Evolutionary conservation across 2,329 filamentous ascomycete species (phyloP).

Genomic region (Venturiaceae sp.): DNA sequence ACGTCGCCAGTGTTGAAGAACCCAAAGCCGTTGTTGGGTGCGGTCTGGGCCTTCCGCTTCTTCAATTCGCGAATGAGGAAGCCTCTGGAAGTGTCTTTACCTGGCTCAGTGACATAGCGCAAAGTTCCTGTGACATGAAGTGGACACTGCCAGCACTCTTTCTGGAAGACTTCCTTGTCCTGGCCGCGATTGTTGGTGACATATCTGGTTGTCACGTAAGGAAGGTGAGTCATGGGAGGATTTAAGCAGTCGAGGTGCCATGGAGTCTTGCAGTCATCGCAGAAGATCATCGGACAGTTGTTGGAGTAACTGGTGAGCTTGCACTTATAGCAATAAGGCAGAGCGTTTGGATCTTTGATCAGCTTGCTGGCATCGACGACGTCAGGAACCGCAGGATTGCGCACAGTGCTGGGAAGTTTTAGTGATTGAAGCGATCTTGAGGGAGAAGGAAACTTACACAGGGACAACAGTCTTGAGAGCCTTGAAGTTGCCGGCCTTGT

Average conservation of each 20-base stretch:
- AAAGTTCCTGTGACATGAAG: constrained; percentile 75
- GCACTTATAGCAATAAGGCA: constrained; percentile 39
- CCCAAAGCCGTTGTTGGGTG: neutral
- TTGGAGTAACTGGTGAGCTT: constrained; percentile 31
- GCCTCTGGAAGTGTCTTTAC: neutral
- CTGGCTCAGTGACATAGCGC: constrained; percentile 10
- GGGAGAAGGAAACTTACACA: neutral
- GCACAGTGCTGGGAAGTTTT: constrained; percentile 24
- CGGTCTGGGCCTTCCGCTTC: neutral
- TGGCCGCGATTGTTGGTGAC: constrained; percentile 18
- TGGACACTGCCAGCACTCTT: constrained; percentile 77
- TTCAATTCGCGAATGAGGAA: neutral
- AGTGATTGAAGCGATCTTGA: constrained; percentile 13
- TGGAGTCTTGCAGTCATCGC: constrained; percentile 68
- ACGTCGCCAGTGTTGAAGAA: constrained; percentile 27
- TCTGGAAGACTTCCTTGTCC: constrained; percentile 40
- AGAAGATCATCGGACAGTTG: constrained; percentile 61
- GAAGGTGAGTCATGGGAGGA: constrained; percentile 71
- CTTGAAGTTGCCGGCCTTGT: neutral
- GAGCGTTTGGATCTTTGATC: constrained; percentile 61
- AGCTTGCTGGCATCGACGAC: constrained; percentile 42
- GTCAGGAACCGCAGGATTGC: constrained; percentile 41
- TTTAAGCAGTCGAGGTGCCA: constrained; percentile 94
- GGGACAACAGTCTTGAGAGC: neutral
- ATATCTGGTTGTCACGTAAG: constrained; percentile 34